A percentile compares a stretch with the other conserved stretches of the same genome.
phyloP scores from a whole-genome alignment of 2,329 filamentous ascomycete species.

The Sporothrix mexicana region DNA sequence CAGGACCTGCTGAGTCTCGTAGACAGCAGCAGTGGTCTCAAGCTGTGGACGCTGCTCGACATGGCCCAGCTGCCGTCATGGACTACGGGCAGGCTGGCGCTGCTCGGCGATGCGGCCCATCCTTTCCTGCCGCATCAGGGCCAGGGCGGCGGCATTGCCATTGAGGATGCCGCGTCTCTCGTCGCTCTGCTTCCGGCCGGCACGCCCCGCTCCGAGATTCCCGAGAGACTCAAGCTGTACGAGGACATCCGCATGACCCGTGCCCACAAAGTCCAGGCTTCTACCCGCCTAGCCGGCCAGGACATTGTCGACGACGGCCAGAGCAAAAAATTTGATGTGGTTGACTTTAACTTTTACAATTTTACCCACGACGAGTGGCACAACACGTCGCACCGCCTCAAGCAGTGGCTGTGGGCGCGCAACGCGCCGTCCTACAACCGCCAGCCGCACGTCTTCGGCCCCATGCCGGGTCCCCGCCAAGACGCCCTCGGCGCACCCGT shows the following conservation, averaged over 20 bases:
- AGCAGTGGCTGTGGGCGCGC: constrained; percentile 4
- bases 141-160: constrained; percentile 2
- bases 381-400: constrained; percentile 6
- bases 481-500: neutral
- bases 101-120: neutral
- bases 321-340: neutral
- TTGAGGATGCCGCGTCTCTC: neutral
- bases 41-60: constrained; percentile 2
- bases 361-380: constrained; percentile 21
- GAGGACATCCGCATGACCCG: neutral
- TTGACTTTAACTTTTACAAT: neutral
- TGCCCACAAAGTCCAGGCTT: constrained; percentile 3
- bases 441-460: neutral
- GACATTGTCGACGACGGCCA: neutral
- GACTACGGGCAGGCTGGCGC: neutral
- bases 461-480: neutral
- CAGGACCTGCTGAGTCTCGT: neutral
- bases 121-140: neutral
- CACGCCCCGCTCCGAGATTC: neutral
- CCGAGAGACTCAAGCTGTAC: neutral
- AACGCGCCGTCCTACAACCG: neutral
- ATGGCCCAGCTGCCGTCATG: constrained; percentile 1
- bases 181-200: neutral
- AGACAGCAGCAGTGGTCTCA: constrained; percentile 7
- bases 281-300: neutral